These are phyloP conservation scores for Globisporangium paroecandrum DNA, from an alignment of 352 stramenopile genomes.

Conservation along the genomic window DNA sequence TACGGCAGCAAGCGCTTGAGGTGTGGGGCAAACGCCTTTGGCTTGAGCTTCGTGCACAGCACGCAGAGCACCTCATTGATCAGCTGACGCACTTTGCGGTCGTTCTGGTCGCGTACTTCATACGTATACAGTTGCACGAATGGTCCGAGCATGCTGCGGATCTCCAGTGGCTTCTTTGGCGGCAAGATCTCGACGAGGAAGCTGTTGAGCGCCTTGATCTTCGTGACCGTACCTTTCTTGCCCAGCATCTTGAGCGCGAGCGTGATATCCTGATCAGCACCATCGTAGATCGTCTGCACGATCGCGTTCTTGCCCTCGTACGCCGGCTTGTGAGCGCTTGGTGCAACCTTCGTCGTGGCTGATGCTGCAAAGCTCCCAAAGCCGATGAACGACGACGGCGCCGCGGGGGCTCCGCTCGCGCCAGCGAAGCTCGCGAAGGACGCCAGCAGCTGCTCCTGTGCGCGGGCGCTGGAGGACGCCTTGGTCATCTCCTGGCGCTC, in stretches of 20 bases:
- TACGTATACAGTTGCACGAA: conserved; percentile 78
- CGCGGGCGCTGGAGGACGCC: conserved; percentile 74
- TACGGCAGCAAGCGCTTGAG: conserved; percentile 69
- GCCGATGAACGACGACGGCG: conserved; percentile 55
- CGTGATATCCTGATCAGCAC: conserved; percentile 69
- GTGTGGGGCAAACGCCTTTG: conserved; percentile 67
- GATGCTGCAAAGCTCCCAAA: conserved; percentile 63
- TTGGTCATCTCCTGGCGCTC: conserved; percentile 82
- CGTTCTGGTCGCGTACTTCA: conserved; percentile 82
- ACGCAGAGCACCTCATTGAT: conserved; percentile 68
- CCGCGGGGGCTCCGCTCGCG: conserved; percentile 13
- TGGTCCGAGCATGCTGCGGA: conserved; percentile 71
- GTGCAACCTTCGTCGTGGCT: conserved; percentile 14
- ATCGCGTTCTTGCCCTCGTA: conserved; percentile 14
- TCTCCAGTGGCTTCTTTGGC: conserved; percentile 44
- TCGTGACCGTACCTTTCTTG: conserved; percentile 81
- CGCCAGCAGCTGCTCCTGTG: conserved; percentile 56
- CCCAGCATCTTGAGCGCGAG: conserved; percentile 82
- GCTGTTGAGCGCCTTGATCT: conserved; percentile 73
- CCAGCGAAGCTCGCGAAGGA: conserved; percentile 18
- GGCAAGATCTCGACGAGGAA: conserved; percentile 62
- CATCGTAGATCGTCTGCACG: conserved; percentile 69
- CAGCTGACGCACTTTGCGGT: conserved; percentile 74
- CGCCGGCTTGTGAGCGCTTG: conserved; percentile 7
- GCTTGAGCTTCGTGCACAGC: conserved; percentile 57